These are phyloP conservation scores for Platanthera guangdongensis DNA, from an alignment of 106 monocot species.

Conservation along the genomic window DNA sequence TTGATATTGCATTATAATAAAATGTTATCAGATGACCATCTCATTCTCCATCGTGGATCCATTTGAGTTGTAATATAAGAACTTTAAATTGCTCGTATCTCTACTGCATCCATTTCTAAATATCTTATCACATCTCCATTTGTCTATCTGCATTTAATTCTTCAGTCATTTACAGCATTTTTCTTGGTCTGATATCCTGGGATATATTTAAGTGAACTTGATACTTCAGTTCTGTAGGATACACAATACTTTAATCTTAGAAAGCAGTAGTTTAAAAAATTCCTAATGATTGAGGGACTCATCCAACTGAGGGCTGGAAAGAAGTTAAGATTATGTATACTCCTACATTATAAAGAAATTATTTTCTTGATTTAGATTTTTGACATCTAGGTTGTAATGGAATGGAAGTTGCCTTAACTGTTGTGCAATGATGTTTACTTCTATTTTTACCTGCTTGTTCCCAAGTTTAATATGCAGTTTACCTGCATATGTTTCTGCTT, in stretches of 20 bases:
- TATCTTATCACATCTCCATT: neutral
- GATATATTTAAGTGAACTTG: neutral
- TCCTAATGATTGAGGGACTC: neutral
- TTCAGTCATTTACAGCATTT: neutral
- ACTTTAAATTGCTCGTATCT: neutral
- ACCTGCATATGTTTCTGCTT: neutral
- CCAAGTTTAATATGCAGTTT: neutral
- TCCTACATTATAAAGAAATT: neutral
- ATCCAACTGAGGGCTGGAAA: neutral
- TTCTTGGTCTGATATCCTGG: neutral
- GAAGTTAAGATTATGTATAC: neutral
- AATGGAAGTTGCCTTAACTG: neutral
- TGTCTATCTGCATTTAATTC: neutral
- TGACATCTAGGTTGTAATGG: neutral
- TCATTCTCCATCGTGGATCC: neutral
- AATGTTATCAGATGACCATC: neutral
- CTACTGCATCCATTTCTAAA: neutral
- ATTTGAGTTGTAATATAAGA: neutral
- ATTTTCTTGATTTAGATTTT: neutral
- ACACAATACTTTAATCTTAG: neutral
- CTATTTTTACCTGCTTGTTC: neutral
- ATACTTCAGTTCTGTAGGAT: neutral
- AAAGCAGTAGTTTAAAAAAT: neutral
- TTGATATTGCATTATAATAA: neutral
- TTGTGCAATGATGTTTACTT: neutral